A percentile compares a stretch with the other conserved stretches of the same genome.
Conservation (phyloP, 2,329 filamentous ascomycete species). For the Plectosphaerella sp. region DNA sequence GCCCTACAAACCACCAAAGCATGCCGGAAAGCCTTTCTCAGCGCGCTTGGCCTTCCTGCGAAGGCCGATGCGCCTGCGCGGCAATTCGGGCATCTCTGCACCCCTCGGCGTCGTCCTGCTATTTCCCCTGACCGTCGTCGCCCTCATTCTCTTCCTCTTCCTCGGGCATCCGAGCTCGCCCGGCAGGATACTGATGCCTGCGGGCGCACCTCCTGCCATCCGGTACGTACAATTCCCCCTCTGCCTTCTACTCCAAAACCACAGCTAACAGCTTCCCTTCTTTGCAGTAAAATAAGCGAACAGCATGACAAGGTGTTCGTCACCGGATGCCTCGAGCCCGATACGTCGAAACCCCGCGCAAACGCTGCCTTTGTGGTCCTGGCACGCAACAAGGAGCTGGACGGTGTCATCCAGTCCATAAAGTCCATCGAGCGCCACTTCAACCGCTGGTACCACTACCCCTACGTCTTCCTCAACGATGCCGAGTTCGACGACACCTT, state of each 20-base stretch:
- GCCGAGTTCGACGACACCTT: conserved; percentile 95
- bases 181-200: conserved; percentile 79
- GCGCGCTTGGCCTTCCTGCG: conserved; percentile 73
- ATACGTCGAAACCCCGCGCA: conserved; percentile 73
- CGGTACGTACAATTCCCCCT: conserved; percentile 52
- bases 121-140: conserved; percentile 86
- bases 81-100: conserved; percentile 88
- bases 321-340: conserved; percentile 78
- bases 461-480: conserved; percentile 97
- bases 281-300: conserved; percentile 83
- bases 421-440: conserved; percentile 98
- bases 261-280: conserved; percentile 8
- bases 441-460: conserved; percentile 98
- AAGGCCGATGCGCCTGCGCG: conserved; percentile 80
- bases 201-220: conserved; percentile 82
- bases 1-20: conserved; percentile 15
- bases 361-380: conserved; percentile 96
- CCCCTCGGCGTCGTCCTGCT: conserved; percentile 88
- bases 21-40: conserved; percentile 30
- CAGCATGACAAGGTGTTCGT: conserved; percentile 96
- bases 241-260: not conserved
- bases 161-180: conserved; percentile 81
- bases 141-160: conserved; percentile 86
- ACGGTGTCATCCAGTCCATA: conserved; percentile 92
- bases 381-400: conserved; percentile 91